Evolutionary conservation across 2,329 filamentous ascomycete species (phyloP), one percentile per base, ranked within the genome.

Genomic region (Thermothelomyces thermophilus): DNA sequence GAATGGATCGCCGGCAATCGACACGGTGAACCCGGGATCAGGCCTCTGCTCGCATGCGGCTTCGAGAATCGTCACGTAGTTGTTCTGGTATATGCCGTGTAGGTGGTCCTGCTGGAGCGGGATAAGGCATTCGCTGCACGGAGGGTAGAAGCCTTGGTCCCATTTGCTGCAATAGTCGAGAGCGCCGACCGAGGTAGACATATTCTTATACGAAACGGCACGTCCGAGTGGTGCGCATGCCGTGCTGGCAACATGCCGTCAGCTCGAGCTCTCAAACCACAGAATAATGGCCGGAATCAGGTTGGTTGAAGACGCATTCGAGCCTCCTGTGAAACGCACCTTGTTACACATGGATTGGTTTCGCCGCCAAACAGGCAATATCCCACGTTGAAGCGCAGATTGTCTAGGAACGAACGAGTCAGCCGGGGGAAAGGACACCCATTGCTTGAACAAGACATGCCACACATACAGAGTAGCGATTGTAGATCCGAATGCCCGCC

Each of bases 21-120:
- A 73, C n/a, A 83, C 58, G 0, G 66, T 72, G 0, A 64, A 58
- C 0, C 78, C 79, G 0, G 68, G 62, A 0, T 60, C 54, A 0
- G 80, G 77, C 50, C 68, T 67, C 55, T 82, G 75, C 46, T 70
- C 60, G 57, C 81, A 84, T 6, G 75, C 79, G 16, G 76, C 79
- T 50, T 79, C 66, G 7, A 84, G 68, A 31, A 76, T 65, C 11
- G 67, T 72, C 36, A 80, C 54, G 54, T 76, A 82, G 56, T 84
- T 84, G 48, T 68, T 68, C n/a, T 80, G 50, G 49, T 70, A 76
- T 22, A 50, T 30, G 31, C 69, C 57, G 19, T 63, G 60, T 0
- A 30, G 14, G 13, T 26, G 10, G 39, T 17, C 22, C n/a, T 20
- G 16, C 20, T 41, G 62, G 62, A 1, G 65, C 61, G 2, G 57